A percentile compares a stretch with the other conserved stretches of the same genome.
Evolutionary conservation across 2,329 filamentous ascomycete genomes (phyloP).

Genomic region (Blastomyces gilchristii): DNA sequence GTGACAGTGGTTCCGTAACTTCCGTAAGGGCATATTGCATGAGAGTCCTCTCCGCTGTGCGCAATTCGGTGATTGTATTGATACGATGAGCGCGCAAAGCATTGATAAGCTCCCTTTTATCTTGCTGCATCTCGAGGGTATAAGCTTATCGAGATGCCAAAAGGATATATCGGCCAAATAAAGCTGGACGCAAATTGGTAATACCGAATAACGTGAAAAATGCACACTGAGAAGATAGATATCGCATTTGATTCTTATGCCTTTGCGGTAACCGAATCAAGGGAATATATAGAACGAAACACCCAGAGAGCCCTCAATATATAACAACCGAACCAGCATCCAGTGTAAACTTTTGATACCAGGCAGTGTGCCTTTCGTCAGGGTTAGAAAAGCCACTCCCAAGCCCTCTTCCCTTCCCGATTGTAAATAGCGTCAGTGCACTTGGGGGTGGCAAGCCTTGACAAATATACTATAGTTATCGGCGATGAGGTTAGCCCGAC

Average conservation of each 20-base stretch:
- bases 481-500: not conserved
- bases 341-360: not conserved
- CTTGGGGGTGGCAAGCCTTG: not conserved
- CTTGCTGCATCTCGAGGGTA: slow-evolving; percentile 25
- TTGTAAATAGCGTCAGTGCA: not conserved
- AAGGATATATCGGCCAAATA: not conserved
- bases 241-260: not conserved
- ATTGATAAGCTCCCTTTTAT: slow-evolving; percentile 49
- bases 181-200: not conserved
- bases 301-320: not conserved
- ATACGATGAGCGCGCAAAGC: slow-evolving; percentile 57
- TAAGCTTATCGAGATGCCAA: not conserved
- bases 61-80: slow-evolving; percentile 63
- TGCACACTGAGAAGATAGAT: not conserved
- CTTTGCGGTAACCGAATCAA: not conserved
- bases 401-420: not conserved
- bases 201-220: not conserved
- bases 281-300: not conserved
- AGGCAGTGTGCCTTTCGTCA: not conserved
- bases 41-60: slow-evolving; percentile 59
- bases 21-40: slow-evolving; percentile 48
- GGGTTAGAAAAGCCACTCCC: not conserved
- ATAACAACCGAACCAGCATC: not conserved
- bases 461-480: not conserved
- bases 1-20: slow-evolving; percentile 56